Evolutionary conservation across 441 rosid genomes (phyloP).

Genomic region (Syzygium syzygioides): DNA sequence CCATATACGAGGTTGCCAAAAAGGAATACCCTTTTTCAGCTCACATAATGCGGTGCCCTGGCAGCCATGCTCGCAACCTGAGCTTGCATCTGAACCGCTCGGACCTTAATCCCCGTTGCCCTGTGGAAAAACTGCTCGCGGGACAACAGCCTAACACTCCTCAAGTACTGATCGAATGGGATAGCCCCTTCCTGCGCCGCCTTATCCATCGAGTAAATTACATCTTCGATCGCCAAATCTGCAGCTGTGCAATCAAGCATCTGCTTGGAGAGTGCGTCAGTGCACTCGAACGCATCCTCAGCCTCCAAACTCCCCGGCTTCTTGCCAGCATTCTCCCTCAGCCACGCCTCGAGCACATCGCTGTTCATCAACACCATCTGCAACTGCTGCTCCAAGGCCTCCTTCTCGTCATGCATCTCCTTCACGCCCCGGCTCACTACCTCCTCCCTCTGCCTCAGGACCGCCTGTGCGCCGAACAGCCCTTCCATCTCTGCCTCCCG

Average conservation of each 20-base stretch:
- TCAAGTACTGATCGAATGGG: constrained; percentile 81
- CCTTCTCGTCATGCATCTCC: constrained; percentile 79
- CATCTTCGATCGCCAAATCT: constrained; percentile 90
- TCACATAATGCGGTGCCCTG: constrained; percentile 46
- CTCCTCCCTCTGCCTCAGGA: constrained; percentile 64
- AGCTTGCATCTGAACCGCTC: constrained; percentile 86
- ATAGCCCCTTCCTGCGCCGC: constrained; percentile 73
- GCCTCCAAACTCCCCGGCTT: constrained; percentile 30
- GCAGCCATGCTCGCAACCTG: constrained; percentile 83
- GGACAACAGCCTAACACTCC: constrained; percentile 79
- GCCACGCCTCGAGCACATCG: constrained; percentile 65
- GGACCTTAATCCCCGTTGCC: constrained; percentile 75
- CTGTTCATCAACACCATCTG: constrained; percentile 85
- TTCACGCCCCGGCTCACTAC: constrained; percentile 53
- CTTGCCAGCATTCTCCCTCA: constrained; percentile 63
- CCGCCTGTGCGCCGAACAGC: constrained; percentile 55
- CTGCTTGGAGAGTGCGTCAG: constrained; percentile 65
- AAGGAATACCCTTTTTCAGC: not conserved
- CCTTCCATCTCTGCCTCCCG: constrained; percentile 85
- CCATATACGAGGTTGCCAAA: not conserved
- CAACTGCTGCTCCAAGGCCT: constrained; percentile 75
- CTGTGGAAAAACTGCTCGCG: constrained; percentile 92
- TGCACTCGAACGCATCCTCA: constrained; percentile 56
- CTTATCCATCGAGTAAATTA: constrained; percentile 70
- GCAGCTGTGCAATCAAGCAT: constrained; percentile 70